phyloP scores from a whole-genome alignment of 768 basidiomycete species.

The Mycena filopes region DNA sequence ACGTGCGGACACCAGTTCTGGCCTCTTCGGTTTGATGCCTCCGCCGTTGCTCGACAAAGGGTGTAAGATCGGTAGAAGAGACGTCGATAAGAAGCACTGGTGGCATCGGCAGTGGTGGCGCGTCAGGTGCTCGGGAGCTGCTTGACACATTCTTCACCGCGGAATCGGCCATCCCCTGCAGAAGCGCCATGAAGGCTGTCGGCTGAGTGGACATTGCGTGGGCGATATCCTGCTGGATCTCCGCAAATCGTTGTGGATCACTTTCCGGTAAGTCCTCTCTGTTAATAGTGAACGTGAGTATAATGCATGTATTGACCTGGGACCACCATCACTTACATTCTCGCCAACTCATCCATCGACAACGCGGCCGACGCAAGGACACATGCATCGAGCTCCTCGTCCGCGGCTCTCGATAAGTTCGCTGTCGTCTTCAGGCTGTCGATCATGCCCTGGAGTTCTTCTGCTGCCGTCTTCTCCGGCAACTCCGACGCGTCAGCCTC shows the following conservation, averaged over 20 bases:
- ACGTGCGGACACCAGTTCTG: background rate
- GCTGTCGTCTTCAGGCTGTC: background rate
- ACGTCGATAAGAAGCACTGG: background rate
- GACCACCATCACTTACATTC: slow-evolving; percentile 12
- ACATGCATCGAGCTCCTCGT: slow-evolving; percentile 2
- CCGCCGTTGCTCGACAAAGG: background rate
- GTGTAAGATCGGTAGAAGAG: background rate
- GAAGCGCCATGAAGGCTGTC: background rate
- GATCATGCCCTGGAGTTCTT: background rate
- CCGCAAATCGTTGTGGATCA: background rate
- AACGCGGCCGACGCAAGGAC: slow-evolving; percentile 13
- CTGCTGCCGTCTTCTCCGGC: background rate
- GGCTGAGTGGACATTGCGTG: slow-evolving; percentile 1
- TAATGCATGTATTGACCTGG: background rate
- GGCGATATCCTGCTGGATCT: background rate
- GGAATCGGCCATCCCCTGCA: background rate
- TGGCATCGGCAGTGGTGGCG: no score
- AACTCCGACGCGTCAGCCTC: background rate
- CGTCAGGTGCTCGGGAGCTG: background rate
- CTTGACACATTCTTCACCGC: background rate
- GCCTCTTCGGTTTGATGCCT: background rate
- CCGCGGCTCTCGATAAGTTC: background rate
- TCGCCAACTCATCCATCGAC: slow-evolving; percentile 13
- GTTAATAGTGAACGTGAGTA: background rate
- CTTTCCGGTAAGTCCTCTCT: background rate